Conservation (phyloP, 106 monocot genomes). For the Dioscorea zingiberensis region DNA sequence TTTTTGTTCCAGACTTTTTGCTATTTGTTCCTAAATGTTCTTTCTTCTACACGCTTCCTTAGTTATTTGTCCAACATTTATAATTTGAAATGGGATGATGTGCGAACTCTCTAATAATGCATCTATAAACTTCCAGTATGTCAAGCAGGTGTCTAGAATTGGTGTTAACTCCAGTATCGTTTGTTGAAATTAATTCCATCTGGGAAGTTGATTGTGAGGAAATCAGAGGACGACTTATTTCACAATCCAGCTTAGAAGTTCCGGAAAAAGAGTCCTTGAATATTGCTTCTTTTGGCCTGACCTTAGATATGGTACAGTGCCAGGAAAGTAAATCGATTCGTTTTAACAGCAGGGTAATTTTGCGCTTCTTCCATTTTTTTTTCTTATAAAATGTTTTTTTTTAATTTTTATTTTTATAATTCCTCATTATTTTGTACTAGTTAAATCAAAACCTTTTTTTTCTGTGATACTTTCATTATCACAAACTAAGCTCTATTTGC, state of each 20-base stretch:
- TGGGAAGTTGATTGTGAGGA: conserved; percentile 19
- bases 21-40: no score
- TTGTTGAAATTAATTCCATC: conserved; percentile 57
- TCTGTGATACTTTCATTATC: not conserved
- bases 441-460: not conserved
- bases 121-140: conserved; percentile 16
- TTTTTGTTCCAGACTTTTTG: no score
- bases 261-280: conserved; percentile 9
- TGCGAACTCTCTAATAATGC: no score
- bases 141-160: conserved; percentile 37
- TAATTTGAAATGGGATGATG: no score
- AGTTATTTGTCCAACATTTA: no score
- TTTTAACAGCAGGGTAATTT: conserved; percentile 66
- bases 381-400: not conserved
- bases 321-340: conserved; percentile 15
- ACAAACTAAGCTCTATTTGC: not conserved
- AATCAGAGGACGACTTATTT: not conserved
- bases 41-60: no score
- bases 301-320: conserved; percentile 23
- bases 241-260: conserved; percentile 7
- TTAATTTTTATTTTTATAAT: not conserved
- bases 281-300: conserved; percentile 18
- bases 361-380: not conserved
- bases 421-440: not conserved
- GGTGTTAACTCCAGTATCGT: conserved; percentile 51